These are phyloP conservation scores for Byssochlamys sp. DNA, from an alignment of 2,329 filamentous ascomycete genomes.

Conservation along the genomic window DNA sequence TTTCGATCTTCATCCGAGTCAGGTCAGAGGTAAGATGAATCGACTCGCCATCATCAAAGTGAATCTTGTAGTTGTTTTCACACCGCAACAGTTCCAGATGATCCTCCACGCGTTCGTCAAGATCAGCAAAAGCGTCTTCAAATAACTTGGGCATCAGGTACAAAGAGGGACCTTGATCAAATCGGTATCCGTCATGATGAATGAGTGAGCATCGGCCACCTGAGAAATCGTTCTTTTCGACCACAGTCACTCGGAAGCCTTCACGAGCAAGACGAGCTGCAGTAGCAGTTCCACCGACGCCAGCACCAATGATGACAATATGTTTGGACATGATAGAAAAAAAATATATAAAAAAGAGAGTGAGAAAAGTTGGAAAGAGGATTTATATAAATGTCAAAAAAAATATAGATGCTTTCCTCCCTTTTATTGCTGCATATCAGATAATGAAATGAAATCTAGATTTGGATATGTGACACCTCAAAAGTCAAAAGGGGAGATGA, in stretches of 20 bases:
- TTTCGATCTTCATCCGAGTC: conserved; percentile 58
- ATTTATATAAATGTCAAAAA: too few relatives aligned
- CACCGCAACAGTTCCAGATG: conserved; percentile 62
- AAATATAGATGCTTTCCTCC: too few relatives aligned
- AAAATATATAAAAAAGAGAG: too few relatives aligned
- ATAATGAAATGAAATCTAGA: too few relatives aligned
- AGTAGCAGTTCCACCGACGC: conserved; percentile 61
- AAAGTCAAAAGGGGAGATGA: too few relatives aligned
- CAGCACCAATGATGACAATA: too few relatives aligned
- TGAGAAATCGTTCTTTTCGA: conserved; percentile 68
- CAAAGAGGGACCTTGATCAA: conserved; percentile 68
- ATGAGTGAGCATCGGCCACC: conserved; percentile 63
- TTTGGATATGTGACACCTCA: too few relatives aligned
- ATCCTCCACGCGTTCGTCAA: conserved; percentile 57
- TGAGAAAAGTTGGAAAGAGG: too few relatives aligned
- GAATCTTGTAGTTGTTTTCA: conserved; percentile 66
- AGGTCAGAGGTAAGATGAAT: conserved; percentile 56
- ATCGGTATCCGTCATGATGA: conserved; percentile 52
- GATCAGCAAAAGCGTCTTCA: conserved; percentile 57
- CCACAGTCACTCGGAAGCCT: conserved; percentile 61
- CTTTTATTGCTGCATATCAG: too few relatives aligned
- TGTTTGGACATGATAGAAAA: too few relatives aligned
- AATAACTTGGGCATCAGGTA: conserved; percentile 64
- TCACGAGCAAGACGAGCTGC: conserved; percentile 62
- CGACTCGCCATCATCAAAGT: conserved; percentile 57